Base-by-base conservation (phyloP, 2,329 filamentous ascomycete species). In the Verticillium dahliae region DNA sequence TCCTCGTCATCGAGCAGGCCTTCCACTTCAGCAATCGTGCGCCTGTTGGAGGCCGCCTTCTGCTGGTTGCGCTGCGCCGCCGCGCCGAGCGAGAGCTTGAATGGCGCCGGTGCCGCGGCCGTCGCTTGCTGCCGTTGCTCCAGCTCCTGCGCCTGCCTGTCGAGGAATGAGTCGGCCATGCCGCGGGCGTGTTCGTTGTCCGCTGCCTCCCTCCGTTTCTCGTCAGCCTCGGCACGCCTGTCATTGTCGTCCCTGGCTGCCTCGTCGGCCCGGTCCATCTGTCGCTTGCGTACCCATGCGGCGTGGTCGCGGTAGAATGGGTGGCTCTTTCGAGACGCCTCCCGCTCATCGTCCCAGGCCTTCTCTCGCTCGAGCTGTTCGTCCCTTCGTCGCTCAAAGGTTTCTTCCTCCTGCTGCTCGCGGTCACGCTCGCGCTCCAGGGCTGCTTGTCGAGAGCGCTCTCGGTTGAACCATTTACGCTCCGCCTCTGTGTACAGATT, bases 1-100 rank as follows among this genome's bases (percentile, higher is more conserved):
- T 98, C 95, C 74, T 98, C 95, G 74, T 98, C 93, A 76, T 98
- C 95, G 66, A 99, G 81, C 0, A 99, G 81, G 37, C 92, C 92
- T 79, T 98, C 95, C 61, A 99, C 91, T 72, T 99, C 95, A 61
- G 92, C 92, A 64, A 96, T 89, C 0, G 92, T 96, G 63, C 92
- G 89, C 63, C 91, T 85, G 62, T 85, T 81, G 0, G 85, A 78
- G 14, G 81, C 81, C 1, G 77, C 77, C 50, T 81, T 79, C 62
- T 84, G 83, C 58, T 85, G 82, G 0, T 82, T 82, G 68, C 82
- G 92, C 73, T 96, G 92, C 0, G 92, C 91, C 0, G 93, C 91
- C 1, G 92, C 92, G 60, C 93, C 93, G 33, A 98, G 88, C 1
- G 92, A 97, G 62, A 98, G 84, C 74, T 97, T 98, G 84, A 98